phyloP scores from a whole-genome alignment of 2,329 filamentous ascomycete species.

The Alternaria conjuncta region DNA sequence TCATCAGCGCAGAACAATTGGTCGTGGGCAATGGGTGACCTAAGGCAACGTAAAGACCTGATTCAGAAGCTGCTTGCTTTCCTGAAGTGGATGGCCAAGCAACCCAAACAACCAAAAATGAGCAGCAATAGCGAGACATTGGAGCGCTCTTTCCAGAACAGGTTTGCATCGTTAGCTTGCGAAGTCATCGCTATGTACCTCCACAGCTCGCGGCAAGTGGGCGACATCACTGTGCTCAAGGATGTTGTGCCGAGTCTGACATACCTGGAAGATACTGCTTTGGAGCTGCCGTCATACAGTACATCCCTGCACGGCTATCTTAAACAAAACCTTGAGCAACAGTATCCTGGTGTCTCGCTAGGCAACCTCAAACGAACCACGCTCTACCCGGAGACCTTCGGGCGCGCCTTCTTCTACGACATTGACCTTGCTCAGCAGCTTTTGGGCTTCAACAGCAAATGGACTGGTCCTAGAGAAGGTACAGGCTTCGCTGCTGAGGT shows the following conservation, averaged over 20 bases:
- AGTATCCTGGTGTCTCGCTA: conserved; percentile 76
- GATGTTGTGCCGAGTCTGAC: conserved; percentile 75
- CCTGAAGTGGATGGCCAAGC: conserved; percentile 57
- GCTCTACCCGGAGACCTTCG: conserved; percentile 70
- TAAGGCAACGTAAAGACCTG: conserved; percentile 76
- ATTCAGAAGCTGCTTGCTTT: conserved; percentile 75
- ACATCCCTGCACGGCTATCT: conserved; percentile 85
- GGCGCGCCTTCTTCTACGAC: conserved; percentile 84
- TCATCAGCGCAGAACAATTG: conserved; percentile 90
- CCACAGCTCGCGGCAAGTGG: conserved; percentile 81
- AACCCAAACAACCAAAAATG: conserved; percentile 31
- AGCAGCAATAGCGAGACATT: conserved; percentile 29
- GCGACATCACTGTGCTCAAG: conserved; percentile 71
- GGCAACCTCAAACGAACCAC: conserved; percentile 79
- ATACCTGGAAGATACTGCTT: conserved; percentile 80
- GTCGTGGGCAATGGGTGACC: conserved; percentile 88
- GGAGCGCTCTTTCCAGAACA: conserved; percentile 50
- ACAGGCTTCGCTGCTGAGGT: conserved; percentile 85
- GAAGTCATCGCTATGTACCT: conserved; percentile 92
- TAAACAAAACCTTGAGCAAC: conserved; percentile 79
- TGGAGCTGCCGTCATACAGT: conserved; percentile 83
- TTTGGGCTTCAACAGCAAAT: conserved; percentile 77
- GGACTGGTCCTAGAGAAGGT: conserved; percentile 63
- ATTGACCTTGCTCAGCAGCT: conserved; percentile 76
- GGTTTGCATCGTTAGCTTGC: conserved; percentile 78